Percentiles rank a stretch among this genome's conserved stretches.
phyloP scores from a whole-genome alignment of 768 basidiomycete genomes.

The Hericium erinaceus region DNA sequence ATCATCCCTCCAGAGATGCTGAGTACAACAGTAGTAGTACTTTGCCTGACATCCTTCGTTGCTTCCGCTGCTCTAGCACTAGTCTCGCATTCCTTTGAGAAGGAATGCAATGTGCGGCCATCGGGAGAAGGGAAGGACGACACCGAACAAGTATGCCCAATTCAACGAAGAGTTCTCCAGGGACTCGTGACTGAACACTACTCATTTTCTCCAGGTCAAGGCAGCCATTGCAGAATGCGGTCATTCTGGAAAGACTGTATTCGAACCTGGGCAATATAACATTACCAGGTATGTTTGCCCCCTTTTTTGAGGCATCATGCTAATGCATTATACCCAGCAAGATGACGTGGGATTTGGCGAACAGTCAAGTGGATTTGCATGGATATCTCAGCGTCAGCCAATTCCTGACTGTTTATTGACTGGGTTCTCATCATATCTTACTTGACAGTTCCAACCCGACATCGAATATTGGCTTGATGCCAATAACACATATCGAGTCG shows the following conservation, averaged over 20 bases:
- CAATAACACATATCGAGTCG: constrained; percentile 48
- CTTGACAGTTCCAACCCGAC: constrained; percentile 39
- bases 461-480: constrained; percentile 47
- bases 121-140: not conserved
- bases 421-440: not conserved
- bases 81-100: not conserved
- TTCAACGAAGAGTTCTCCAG: not conserved
- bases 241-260: not conserved
- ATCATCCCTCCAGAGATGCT: no score
- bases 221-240: not conserved
- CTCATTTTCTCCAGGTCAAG: not conserved
- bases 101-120: not conserved
- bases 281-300: not conserved
- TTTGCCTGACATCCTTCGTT: no score
- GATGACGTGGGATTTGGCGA: constrained; percentile 6
- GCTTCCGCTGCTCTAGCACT: not conserved
- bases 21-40: no score
- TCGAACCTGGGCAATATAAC: not conserved
- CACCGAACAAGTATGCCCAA: not conserved
- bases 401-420: not conserved
- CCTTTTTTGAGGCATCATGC: not conserved
- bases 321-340: not conserved
- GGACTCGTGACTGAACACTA: not conserved
- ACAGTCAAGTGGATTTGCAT: constrained; percentile 2
- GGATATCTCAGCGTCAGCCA: constrained; percentile 2